Conservation (phyloP, 2,329 filamentous ascomycete genomes). For the Sclerotinia trifoliorum region DNA sequence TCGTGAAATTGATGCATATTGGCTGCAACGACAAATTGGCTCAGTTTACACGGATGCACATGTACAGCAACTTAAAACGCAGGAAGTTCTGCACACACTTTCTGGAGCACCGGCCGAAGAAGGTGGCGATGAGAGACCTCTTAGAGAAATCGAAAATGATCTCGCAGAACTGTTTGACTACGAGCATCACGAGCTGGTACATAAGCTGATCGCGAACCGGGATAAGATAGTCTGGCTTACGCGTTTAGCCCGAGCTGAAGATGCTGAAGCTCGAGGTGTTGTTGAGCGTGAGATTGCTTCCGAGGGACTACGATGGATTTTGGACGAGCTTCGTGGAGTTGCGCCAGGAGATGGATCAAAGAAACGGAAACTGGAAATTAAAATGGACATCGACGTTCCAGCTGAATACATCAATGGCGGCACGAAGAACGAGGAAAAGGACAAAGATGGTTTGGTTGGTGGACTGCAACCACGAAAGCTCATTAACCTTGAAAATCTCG, state of each 20-base stretch:
- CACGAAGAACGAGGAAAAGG: conserved; percentile 50
- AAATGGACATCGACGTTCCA: conserved; percentile 87
- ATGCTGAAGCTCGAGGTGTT: conserved; percentile 69
- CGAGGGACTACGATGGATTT: conserved; percentile 79
- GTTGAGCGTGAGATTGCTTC: conserved; percentile 91
- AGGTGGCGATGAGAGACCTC: conserved; percentile 76
- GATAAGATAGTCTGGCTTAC: conserved; percentile 97
- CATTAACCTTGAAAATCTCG: conserved; percentile 91
- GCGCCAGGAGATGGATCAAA: conserved; percentile 54
- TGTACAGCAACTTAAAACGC: conserved; percentile 88
- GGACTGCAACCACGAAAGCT: conserved; percentile 82
- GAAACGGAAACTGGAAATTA: conserved; percentile 76
- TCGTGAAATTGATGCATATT: conserved; percentile 94
- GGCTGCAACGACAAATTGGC: conserved; percentile 92
- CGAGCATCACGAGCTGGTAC: conserved; percentile 89
- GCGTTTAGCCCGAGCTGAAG: conserved; percentile 76
- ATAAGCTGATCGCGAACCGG: conserved; percentile 85
- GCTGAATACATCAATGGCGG: conserved; percentile 55
- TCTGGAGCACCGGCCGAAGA: conserved; percentile 72
- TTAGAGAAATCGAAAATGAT: conserved; percentile 96
- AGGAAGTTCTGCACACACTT: conserved; percentile 77
- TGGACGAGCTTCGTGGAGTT: conserved; percentile 84
- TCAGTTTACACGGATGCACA: conserved; percentile 87
- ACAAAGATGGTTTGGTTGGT: conserved; percentile 70
- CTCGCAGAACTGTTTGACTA: conserved; percentile 98